Evolutionary conservation across 2,329 filamentous ascomycete species (phyloP), one percentile per base, ranked within the genome.

Genomic region (Trichoderma sp.): DNA sequence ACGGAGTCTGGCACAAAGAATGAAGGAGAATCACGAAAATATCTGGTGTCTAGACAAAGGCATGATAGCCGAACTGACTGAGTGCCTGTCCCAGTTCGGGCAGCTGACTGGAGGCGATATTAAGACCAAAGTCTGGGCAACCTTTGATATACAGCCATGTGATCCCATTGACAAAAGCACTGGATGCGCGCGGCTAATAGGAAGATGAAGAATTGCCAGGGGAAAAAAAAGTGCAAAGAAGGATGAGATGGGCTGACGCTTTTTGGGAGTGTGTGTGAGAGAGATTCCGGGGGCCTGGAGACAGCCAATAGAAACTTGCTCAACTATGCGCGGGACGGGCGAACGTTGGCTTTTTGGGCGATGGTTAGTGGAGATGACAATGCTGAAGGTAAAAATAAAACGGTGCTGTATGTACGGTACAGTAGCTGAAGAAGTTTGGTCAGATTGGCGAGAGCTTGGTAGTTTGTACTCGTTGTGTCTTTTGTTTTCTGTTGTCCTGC

Each of bases 301-400:
- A 57, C 56, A 63, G 72, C 78, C 78, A 80, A 80, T 80, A 70
- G 74, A 80, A 80, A 80, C 78, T 78, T 80, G 79, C 79, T 80
- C 79, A 73, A 27, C 10, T 37, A 53, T 52, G 64, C 42, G 58
- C 57, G 64, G 64, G 64, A 65, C 63, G 52, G 48, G 25, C 34
- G 27, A 64, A 59, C 52, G n/a, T 25, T 35, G 53, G 59, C 59
- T 29, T 37, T 35, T 22, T 19, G n/a, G 39, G 17, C 9, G 64
- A 13, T 22, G 27, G 7, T 25, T 12, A 29, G 64, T 67, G 64
- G 54, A 52, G 61, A 59, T 34, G n/a, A n/a, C n/a, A n/a, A n/a
- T n/a, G n/a, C n/a, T 45, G 32, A 12, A 12, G 29, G 17, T 19
- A 56, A 27, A 45, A 56, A 48, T 27, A 12, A 15, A 3, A 27